These are phyloP conservation scores for Chytriomyces hyalinus DNA, from an alignment of 192 early-diverging fungal species.

Conservation along the genomic window DNA sequence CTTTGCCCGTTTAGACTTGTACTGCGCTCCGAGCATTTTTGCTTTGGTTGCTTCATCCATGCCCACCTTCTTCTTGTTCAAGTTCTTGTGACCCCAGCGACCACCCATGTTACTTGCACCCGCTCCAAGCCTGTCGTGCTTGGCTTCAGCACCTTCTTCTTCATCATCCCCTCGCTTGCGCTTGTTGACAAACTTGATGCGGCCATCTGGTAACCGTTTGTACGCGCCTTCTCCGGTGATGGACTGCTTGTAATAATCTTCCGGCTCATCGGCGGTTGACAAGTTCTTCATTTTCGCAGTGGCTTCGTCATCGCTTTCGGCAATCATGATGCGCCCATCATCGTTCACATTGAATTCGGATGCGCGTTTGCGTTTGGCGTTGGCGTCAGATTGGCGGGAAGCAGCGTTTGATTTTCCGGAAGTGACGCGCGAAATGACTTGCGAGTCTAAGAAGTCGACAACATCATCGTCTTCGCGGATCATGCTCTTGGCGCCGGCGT, in stretches of 20 bases:
- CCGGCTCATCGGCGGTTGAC: slow-evolving; percentile 49
- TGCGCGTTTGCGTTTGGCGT: slow-evolving; percentile 39
- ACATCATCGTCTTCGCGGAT: slow-evolving; percentile 58
- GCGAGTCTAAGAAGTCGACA: slow-evolving; percentile 89
- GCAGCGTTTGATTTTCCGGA: slow-evolving; percentile 19
- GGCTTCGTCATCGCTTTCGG: slow-evolving; percentile 62
- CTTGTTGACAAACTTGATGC: slow-evolving; percentile 84
- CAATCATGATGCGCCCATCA: slow-evolving; percentile 84
- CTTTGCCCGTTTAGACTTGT: slow-evolving; percentile 79
- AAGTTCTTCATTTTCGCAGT: slow-evolving; percentile 42
- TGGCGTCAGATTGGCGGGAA: not conserved
- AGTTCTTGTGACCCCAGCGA: slow-evolving; percentile 22
- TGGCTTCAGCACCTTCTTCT: slow-evolving; percentile 40
- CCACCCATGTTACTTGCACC: slow-evolving; percentile 40
- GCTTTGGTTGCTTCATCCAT: slow-evolving; percentile 26
- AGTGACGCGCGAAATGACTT: slow-evolving; percentile 67
- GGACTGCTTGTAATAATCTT: slow-evolving; percentile 85
- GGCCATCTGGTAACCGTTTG: slow-evolving; percentile 79
- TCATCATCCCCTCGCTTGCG: slow-evolving; percentile 41
- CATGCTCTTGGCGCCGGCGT: slow-evolving; percentile 24
- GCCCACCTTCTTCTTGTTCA: slow-evolving; percentile 37
- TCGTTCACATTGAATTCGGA: slow-evolving; percentile 66
- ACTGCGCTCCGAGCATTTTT: slow-evolving; percentile 74
- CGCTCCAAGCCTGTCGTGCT: slow-evolving; percentile 18
- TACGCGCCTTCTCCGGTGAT: slow-evolving; percentile 82